phyloP scores from a whole-genome alignment of 768 basidiomycete species.

The Paxillus ammoniavirescens region DNA sequence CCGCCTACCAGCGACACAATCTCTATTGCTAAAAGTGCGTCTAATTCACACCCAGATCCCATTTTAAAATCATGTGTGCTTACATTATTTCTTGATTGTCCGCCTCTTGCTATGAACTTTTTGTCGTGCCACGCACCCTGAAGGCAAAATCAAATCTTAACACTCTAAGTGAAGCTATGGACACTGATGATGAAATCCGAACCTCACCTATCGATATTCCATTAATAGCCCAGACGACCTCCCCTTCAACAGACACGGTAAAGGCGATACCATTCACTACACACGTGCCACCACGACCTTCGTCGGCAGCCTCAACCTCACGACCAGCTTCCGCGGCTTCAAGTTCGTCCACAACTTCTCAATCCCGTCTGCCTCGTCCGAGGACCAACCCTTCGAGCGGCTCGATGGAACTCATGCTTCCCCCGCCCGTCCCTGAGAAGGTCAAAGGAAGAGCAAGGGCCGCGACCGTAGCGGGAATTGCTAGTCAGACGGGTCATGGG shows the following conservation, averaged over 20 bases:
- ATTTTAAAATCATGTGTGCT: not conserved
- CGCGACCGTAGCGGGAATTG: not conserved
- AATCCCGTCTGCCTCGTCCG: slow-evolving; percentile 1
- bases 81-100: slow-evolving; percentile 1
- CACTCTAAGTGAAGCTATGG: not conserved
- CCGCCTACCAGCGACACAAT: slow-evolving; percentile 7
- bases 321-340: not conserved
- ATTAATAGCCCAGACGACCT: slow-evolving; percentile 1
- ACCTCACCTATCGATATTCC: not conserved
- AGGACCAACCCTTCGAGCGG: not conserved
- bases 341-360: not conserved
- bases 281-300: slow-evolving; percentile 1
- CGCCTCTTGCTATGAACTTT: not conserved
- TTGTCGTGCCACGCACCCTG: not conserved
- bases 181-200: not conserved
- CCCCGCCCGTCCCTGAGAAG: not conserved
- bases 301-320: slow-evolving; percentile 3
- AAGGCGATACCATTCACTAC: not conserved
- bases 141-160: slow-evolving; percentile 3
- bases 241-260: not conserved
- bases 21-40: slow-evolving; percentile 20
- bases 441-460: not conserved
- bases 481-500: not conserved
- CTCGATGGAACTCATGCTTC: slow-evolving; percentile 2
- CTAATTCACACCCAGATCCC: not conserved